These are phyloP conservation scores for Caryocar brasiliense DNA, from an alignment of 441 rosid genomes.

Conservation along the genomic window DNA sequence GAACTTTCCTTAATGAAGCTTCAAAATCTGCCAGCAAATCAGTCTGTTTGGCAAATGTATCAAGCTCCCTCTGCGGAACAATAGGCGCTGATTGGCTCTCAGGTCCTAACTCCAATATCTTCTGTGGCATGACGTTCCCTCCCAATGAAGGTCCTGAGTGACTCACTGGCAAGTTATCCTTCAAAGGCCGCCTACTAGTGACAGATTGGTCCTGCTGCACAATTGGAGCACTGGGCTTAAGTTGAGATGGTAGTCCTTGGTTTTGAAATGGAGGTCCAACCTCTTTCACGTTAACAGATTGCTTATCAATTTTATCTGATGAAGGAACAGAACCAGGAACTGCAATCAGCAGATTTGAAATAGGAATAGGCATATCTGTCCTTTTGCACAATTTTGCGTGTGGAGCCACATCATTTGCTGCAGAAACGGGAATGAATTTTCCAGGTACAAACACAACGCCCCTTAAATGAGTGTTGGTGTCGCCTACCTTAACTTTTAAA, in stretches of 20 bases:
- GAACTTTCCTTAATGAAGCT: constrained; percentile 13
- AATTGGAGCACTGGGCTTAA: constrained; percentile 12
- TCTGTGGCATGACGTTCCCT: constrained; percentile 7
- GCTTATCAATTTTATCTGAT: constrained; percentile 19
- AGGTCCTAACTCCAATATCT: constrained; percentile 20
- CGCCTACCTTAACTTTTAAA: constrained; percentile 51
- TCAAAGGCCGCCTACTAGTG: constrained; percentile 12
- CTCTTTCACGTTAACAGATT: constrained; percentile 21
- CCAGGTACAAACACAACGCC: constrained; percentile 64
- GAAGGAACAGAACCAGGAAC: constrained; percentile 13
- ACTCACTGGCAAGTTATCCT: constrained; percentile 17
- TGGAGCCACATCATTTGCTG: constrained; percentile 71
- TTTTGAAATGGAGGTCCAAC: constrained; percentile 14
- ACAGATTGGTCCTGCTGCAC: constrained; percentile 24
- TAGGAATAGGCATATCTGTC: constrained; percentile 37
- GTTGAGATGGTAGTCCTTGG: constrained; percentile 12
- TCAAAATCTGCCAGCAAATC: constrained; percentile 16
- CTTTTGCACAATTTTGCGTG: constrained; percentile 42
- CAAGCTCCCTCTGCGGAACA: constrained; percentile 13
- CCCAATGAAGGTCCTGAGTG: constrained; percentile 14
- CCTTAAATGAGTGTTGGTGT: constrained; percentile 39
- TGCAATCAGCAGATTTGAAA: constrained; percentile 13
- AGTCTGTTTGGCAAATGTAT: constrained; percentile 13
- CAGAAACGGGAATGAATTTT: constrained; percentile 36
- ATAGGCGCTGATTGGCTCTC: constrained; percentile 15